A percentile compares a stretch with the other conserved stretches of the same genome.
phyloP scores from a whole-genome alignment of 2,329 filamentous ascomycete species.

The Sporothrix luriei region DNA sequence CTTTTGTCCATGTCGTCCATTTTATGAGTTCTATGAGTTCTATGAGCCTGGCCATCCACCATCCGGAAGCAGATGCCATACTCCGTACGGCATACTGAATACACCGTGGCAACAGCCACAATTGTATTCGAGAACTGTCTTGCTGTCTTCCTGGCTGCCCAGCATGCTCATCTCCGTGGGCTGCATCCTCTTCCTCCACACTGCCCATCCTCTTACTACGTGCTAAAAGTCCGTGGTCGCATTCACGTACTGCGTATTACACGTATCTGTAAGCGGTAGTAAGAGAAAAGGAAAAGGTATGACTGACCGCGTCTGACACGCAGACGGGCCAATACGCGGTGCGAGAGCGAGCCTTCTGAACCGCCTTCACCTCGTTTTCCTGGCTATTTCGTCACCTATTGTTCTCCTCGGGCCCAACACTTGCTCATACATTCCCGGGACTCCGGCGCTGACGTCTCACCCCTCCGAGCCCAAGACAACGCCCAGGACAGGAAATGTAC shows the following conservation, averaged over 20 bases:
- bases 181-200: slow-evolving; percentile 3
- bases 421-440: background rate
- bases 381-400: background rate
- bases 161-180: slow-evolving; percentile 15
- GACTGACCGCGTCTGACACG: background rate
- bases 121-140: background rate
- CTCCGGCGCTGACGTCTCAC: slow-evolving; percentile 17
- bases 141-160: background rate
- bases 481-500: background rate
- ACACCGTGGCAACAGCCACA: background rate
- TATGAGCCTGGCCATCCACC: slow-evolving; percentile 23
- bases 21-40: no score
- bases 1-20: background rate
- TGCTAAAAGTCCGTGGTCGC: background rate
- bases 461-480: background rate
- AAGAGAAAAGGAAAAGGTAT: no score
- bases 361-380: background rate
- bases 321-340: slow-evolving; percentile 1
- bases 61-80: background rate
- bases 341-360: background rate
- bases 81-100: background rate
- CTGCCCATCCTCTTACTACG: background rate
- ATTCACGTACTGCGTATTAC: slow-evolving; percentile 4
- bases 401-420: background rate
- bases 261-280: background rate